Evolutionary conservation across 2,329 filamentous ascomycete genomes (phyloP).

Genomic region (Neofusicoccum kwambonambiense): DNA sequence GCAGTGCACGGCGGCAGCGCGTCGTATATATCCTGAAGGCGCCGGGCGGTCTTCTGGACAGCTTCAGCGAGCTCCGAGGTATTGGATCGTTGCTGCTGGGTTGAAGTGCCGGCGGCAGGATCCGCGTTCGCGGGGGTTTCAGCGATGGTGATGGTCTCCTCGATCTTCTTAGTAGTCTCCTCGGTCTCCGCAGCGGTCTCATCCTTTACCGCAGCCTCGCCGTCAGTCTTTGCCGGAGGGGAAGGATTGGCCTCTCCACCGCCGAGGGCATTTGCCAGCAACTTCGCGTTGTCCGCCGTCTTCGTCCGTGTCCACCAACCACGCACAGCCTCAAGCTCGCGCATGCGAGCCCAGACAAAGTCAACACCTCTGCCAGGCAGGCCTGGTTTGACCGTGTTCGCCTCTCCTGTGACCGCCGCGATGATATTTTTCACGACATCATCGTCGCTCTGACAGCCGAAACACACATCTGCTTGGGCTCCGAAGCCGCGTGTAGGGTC

Average conservation of each 20-base stretch:
- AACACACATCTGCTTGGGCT: conserved; percentile 53
- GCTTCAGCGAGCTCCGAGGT: conserved; percentile 41
- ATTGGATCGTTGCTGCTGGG: no score
- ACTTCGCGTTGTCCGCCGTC: conserved; percentile 34
- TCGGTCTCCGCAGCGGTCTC: not conserved
- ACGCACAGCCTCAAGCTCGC: conserved; percentile 59
- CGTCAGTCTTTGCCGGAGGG: not conserved
- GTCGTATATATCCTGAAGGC: conserved; percentile 55
- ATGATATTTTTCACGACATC: conserved; percentile 57
- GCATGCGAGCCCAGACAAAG: conserved; percentile 62
- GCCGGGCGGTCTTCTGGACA: conserved; percentile 50
- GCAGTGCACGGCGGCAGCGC: conserved; percentile 59
- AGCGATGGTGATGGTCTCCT: not conserved
- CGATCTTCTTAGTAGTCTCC: not conserved
- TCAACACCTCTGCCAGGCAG: conserved; percentile 56
- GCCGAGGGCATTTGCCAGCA: conserved; percentile 18
- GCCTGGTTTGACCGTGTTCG: conserved; percentile 21
- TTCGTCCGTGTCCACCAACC: conserved; percentile 60
- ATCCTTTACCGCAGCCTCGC: not conserved
- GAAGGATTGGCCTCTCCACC: not conserved
- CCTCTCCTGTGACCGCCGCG: conserved; percentile 11
- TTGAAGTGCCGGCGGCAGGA: no score
- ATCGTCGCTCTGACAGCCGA: conserved; percentile 58
- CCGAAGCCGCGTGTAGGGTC: conserved; percentile 66
- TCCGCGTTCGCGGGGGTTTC: no score